Base-by-base conservation (phyloP, 2,329 filamentous ascomycete genomes). In the Epichloe brachyelytri region DNA sequence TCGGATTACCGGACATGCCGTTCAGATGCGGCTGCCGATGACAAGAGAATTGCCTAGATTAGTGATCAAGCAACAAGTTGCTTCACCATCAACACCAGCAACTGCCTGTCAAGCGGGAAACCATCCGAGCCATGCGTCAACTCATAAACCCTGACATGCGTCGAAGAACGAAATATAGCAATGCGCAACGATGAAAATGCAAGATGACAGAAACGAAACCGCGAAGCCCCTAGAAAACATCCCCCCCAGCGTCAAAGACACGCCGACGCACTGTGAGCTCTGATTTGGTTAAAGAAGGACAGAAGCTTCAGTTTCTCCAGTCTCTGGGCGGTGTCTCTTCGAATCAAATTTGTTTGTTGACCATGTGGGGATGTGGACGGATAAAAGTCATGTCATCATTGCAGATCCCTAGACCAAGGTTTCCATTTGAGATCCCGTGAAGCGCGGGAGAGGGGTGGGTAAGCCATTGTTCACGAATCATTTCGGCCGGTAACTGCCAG, bases 141-240 rank as follows among this genome's bases (percentile, higher is more conserved):
- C 59, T 64, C 30, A 22, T 53, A 50, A 65, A 61, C 58, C 56
- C 55, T 58, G 59, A 63, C 56, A 65, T 61, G 58, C 59, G 64
- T 69, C 65, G 65, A 68, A 71, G 66, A 70, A 68, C 67, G 59
- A 69, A 65, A 68, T 67, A 68, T 62, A 68, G 62, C 63, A 64
- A 61, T 63, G 65, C 59, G 61, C 62, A 58, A 66, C 61, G 53
- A 59, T 57, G 49, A 55, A 56, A 60, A 33, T 15, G 38, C 46
- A 54, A 56, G 56, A 57, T 59, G 58, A 55, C 36, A 48, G 30
- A 49, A 53, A 37, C 22, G n/a, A 45, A 37, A 58, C 53, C 53
- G 58, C 58, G 50, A 49, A 51, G 19, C 46, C 46, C 22, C 37
- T 34, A 7, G 12, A 20, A 50, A 39, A 38, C 22, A 41, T n/a